Conservation (phyloP, 805 yeast species). For the Wickerhamiella nectarea region DNA sequence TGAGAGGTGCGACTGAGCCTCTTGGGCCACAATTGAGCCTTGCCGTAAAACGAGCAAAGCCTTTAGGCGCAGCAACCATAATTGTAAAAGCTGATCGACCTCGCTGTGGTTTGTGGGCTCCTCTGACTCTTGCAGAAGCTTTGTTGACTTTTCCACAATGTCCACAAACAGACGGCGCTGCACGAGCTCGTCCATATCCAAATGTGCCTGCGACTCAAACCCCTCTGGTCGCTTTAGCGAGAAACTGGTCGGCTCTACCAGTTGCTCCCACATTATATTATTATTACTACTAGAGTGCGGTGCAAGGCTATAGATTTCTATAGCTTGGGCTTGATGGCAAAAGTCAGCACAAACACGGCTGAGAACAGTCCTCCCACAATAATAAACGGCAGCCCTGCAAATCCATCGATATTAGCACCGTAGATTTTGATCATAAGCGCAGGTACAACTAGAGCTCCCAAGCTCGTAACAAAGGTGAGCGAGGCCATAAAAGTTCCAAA, state of each 20-base stretch:
- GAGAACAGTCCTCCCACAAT: constrained; percentile 11
- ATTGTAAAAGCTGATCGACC: constrained; percentile 15
- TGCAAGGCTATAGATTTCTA: not conserved
- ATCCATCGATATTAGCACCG: constrained; percentile 14
- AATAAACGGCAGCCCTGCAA: constrained; percentile 18
- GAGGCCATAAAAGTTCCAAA: constrained; percentile 24
- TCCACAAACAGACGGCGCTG: constrained; percentile 17
- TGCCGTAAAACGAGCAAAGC: constrained; percentile 21
- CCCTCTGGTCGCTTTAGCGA: not conserved
- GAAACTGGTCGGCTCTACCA: not conserved
- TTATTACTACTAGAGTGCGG: not conserved
- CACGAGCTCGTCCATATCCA: constrained; percentile 14
- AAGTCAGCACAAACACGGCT: constrained; percentile 10
- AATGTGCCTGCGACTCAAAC: constrained; percentile 4
- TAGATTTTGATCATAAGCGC: constrained; percentile 17
- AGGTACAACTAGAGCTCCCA: constrained; percentile 14
- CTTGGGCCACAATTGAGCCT: constrained; percentile 23
- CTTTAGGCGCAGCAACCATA: constrained; percentile 24
- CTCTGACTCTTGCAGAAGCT: constrained; percentile 11
- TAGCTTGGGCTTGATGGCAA: constrained; percentile 1
- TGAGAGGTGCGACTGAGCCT: constrained; percentile 21
- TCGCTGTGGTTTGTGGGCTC: constrained; percentile 9
- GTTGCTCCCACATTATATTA: constrained; percentile 3
- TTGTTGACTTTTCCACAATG: constrained; percentile 20
- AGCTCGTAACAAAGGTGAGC: constrained; percentile 13